Base-by-base conservation (phyloP, 768 basidiomycete genomes). In the Daedaleopsis sinensis region DNA sequence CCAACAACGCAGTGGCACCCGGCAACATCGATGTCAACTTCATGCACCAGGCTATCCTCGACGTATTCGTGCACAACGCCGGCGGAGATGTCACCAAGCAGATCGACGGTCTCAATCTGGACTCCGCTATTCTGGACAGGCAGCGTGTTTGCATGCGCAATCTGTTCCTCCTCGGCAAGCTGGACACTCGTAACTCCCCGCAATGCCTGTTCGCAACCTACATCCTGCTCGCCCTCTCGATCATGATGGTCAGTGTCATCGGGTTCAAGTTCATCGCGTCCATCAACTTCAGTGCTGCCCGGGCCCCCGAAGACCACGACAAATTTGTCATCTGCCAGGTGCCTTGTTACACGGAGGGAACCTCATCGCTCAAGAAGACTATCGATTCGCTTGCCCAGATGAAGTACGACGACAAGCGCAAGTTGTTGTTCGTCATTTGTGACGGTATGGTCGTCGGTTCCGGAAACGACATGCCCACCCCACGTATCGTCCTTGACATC, bases 391-490 rank as follows among this genome's bases (percentile, higher is more conserved):
- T 99, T 59, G 94, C 96, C 1, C 86, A 91, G 72, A 81, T 96
- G 76, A 96, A 93, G 75, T 99, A 98, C 69, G 96, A 99, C 70
- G 96, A 99, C 79, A 99, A 98, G 77, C 91, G 96, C 42, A 98
- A 98, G 76, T 80, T 98, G 9, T 79, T 98, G 32, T 83, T 96
- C 63, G 80, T 98, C 77, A 89, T 98, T 68, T 98, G 96, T 70
- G 96, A 99, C 73, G 96, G 96, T 67, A 99, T 94, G 84, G 97
- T 98, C 65, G 93, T 98, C 62, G 96, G 96, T 68, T 91, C 91
- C 3, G 96, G 96, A 6, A 98, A 98, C 74, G 95, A 98, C 76
- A 85, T 93, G 23, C 93, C 96, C 6, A 99, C 96, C 0, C 96
- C 96, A 1, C 88, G 94, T 52, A 97, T 99, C 64, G 96, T 96